Evolutionary conservation across 2,329 filamentous ascomycete genomes (phyloP).

Genomic region (Cladosporium sp.): DNA sequence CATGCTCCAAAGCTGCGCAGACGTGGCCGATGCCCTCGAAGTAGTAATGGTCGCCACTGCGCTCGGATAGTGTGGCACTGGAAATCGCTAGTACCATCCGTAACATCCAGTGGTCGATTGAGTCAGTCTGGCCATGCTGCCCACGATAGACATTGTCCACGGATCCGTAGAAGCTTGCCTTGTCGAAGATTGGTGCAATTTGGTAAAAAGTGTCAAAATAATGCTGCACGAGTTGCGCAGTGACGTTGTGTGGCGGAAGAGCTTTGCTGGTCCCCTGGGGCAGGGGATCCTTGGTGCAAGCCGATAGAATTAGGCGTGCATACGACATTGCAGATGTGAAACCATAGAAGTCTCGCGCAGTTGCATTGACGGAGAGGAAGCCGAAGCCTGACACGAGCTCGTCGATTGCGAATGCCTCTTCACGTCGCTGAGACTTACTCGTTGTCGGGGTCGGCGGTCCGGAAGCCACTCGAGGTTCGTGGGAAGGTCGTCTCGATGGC

Average conservation of each 20-base stretch:
- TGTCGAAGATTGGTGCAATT: slow-evolving; percentile 77
- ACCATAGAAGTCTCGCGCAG: slow-evolving; percentile 87
- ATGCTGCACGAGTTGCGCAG: slow-evolving; percentile 68
- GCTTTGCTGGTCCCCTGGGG: slow-evolving; percentile 56
- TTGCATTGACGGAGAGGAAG: slow-evolving; percentile 91
- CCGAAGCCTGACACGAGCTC: slow-evolving; percentile 91
- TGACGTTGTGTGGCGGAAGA: slow-evolving; percentile 67
- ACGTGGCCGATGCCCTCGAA: slow-evolving; percentile 58
- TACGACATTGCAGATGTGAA: slow-evolving; percentile 88
- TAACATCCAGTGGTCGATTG: slow-evolving; percentile 76
- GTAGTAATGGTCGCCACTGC: slow-evolving; percentile 60
- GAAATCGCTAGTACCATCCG: slow-evolving; percentile 87
- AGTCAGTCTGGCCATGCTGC: slow-evolving; percentile 57
- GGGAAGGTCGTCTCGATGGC: slow-evolving; percentile 48
- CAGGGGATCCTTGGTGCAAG: slow-evolving; percentile 68
- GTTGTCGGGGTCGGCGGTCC: slow-evolving; percentile 30
- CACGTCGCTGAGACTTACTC: slow-evolving; percentile 43
- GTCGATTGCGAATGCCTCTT: slow-evolving; percentile 82
- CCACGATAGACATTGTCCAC: slow-evolving; percentile 78
- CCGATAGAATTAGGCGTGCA: slow-evolving; percentile 80
- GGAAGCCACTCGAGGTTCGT: not conserved
- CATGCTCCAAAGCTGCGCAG: slow-evolving; percentile 66
- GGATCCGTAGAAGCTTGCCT: slow-evolving; percentile 70
- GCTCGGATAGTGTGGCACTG: slow-evolving; percentile 67
- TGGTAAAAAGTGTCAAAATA: slow-evolving; percentile 80